Conservation (phyloP, 441 rosid species). For the Mallotus japonicus region DNA sequence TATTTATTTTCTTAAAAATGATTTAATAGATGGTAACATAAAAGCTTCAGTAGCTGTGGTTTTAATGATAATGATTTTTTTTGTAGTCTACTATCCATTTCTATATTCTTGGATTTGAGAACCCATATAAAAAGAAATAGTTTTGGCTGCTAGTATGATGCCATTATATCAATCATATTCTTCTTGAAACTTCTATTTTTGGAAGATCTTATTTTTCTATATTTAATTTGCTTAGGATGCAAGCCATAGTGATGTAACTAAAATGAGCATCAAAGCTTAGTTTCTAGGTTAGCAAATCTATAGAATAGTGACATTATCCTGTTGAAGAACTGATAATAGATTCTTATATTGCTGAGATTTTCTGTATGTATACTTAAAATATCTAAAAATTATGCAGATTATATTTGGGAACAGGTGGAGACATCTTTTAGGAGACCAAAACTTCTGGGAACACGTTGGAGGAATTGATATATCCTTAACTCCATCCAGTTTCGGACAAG, state of each 20-base stretch:
- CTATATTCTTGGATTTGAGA: not conserved
- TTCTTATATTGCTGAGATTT: not conserved
- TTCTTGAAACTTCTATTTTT: not conserved
- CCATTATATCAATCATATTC: not conserved
- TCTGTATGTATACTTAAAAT: conserved; percentile 15
- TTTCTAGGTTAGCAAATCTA: not conserved
- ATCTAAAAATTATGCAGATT: conserved; percentile 50
- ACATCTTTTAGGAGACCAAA: conserved; percentile 86
- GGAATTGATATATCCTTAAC: conserved; percentile 86
- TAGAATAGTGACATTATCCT: not conserved
- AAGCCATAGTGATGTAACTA: not conserved
- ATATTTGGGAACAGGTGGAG: conserved; percentile 97
- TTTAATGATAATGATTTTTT: not conserved
- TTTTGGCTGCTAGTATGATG: not conserved
- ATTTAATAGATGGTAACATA: not conserved
- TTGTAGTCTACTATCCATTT: not conserved
- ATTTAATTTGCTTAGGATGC: not conserved
- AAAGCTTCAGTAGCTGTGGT: not conserved
- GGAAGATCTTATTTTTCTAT: not conserved
- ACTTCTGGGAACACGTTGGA: conserved; percentile 94
- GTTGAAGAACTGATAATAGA: not conserved
- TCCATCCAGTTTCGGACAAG: conserved; percentile 96
- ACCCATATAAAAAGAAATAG: not conserved
- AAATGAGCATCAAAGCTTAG: not conserved
- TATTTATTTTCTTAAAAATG: not conserved